Conservation (phyloP, 257 asterid species). For the Coffea canephora region DNA sequence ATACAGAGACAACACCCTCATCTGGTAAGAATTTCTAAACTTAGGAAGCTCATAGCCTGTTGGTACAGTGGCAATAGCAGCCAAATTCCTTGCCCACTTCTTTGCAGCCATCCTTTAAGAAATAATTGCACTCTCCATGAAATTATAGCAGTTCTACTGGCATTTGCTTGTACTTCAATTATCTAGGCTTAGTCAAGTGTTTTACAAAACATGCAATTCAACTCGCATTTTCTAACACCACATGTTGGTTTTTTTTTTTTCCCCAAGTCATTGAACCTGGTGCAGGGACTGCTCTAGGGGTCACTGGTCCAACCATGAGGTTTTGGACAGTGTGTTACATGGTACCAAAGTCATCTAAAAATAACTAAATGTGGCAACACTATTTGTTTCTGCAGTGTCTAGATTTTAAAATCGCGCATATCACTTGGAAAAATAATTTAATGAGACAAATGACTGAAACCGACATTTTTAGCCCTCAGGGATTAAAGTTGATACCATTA, state of each 20-base stretch:
- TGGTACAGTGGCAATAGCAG: neutral
- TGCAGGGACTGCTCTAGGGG: neutral
- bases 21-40: slow-evolving; percentile 46
- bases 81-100: neutral
- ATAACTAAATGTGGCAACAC: neutral
- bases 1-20: slow-evolving; percentile 69
- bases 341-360: neutral
- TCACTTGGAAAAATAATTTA: neutral
- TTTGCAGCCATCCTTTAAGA: neutral
- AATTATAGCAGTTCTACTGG: neutral
- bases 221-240: neutral
- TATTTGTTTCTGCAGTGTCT: neutral
- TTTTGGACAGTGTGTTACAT: neutral
- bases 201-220: neutral
- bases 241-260: neutral
- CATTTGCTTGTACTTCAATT: neutral
- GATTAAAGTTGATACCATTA: neutral
- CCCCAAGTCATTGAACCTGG: neutral
- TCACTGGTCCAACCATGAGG: neutral
- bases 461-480: neutral
- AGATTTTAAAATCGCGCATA: neutral
- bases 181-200: neutral
- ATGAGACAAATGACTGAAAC: neutral
- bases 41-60: neutral
- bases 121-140: neutral